A percentile compares a stretch with the other conserved stretches of the same genome.
These are phyloP conservation scores for Talaromyces sp. DNA, from an alignment of 2,329 filamentous ascomycete species.

Conservation along the genomic window DNA sequence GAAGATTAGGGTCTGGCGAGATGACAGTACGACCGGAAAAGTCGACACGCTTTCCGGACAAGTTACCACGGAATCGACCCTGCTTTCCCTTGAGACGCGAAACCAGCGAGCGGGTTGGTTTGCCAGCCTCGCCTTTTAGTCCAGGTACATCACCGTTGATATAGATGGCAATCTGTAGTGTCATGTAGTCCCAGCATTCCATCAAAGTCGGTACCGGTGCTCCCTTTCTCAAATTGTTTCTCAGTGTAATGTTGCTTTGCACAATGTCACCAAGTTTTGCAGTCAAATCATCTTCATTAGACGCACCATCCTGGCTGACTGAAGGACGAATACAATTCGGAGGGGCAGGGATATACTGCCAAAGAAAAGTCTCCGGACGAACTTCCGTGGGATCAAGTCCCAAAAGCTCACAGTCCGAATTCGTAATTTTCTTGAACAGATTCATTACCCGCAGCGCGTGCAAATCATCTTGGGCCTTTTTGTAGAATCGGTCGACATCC, in stretches of 20 bases:
- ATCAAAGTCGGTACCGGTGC: constrained; percentile 84
- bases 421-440: constrained; percentile 81
- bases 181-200: constrained; percentile 97
- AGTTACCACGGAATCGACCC: constrained; percentile 90
- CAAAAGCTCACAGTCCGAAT: constrained; percentile 83
- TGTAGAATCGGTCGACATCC: constrained; percentile 85
- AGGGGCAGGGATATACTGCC: constrained; percentile 92
- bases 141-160: constrained; percentile 96
- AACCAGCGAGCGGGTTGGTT: constrained; percentile 87
- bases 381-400: constrained; percentile 83
- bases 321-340: constrained; percentile 92
- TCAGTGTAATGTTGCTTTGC: constrained; percentile 82
- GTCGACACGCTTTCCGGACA: constrained; percentile 97
- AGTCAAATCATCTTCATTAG: constrained; percentile 93
- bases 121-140: constrained; percentile 81
- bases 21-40: constrained; percentile 98
- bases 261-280: constrained; percentile 97
- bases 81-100: constrained; percentile 96
- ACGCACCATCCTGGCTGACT: constrained; percentile 86
- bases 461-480: constrained; percentile 89
- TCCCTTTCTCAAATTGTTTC: constrained; percentile 75
- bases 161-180: constrained; percentile 93
- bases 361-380: constrained; percentile 93
- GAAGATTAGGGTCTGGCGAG: constrained; percentile 90
- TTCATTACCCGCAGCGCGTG: constrained; percentile 86